Evolutionary conservation across 2,329 filamentous ascomycete genomes (phyloP).

Genomic region (Xylariaceae sp.): DNA sequence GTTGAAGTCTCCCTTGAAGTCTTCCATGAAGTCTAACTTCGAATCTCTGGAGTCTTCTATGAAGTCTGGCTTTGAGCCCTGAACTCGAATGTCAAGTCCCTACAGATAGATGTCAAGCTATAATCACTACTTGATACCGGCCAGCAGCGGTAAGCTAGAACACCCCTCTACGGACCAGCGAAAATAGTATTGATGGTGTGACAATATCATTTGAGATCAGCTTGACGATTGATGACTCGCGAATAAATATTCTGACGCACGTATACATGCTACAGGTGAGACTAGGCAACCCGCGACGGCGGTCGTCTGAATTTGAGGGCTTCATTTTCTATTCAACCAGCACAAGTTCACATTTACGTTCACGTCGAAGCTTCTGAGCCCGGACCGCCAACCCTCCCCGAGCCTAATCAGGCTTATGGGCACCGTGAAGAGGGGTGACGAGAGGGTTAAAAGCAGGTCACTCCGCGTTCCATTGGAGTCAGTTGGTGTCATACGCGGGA

Average conservation of each 20-base stretch:
- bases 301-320: not conserved
- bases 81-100: no score
- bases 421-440: not conserved
- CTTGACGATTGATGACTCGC: no score
- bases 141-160: no score
- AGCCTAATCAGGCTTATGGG: not conserved
- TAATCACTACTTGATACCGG: no score
- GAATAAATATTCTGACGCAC: not conserved
- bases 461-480: not conserved
- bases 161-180: no score
- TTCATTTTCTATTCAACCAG: not conserved
- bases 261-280: not conserved
- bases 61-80: no score
- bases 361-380: not conserved
- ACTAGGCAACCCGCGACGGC: not conserved
- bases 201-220: no score
- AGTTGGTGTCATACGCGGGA: constrained; percentile 3
- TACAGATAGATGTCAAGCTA: no score
- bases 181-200: no score
- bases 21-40: no score
- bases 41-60: no score
- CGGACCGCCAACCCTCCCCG: not conserved
- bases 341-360: not conserved
- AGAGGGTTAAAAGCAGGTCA: not conserved
- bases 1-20: no score